Conservation (phyloP, 2,329 filamentous ascomycete species). For the Cercospora zeae-maydis region DNA sequence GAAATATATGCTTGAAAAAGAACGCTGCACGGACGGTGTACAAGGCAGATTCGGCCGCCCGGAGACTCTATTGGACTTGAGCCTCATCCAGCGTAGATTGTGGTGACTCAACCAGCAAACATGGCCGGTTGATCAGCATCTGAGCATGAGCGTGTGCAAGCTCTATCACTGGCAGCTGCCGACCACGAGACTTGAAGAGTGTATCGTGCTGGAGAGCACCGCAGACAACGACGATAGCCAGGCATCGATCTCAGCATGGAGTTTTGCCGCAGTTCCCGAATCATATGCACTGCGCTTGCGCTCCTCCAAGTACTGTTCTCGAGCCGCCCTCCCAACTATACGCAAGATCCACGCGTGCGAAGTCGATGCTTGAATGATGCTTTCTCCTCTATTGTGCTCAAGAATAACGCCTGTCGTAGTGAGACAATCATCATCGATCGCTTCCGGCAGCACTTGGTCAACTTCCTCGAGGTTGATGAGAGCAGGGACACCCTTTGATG, state of each 20-base stretch:
- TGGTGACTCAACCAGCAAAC: constrained; percentile 45
- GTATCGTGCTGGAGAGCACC: constrained; percentile 45
- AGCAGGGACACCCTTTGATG: constrained; percentile 38
- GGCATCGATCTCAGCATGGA: constrained; percentile 42
- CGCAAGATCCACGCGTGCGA: constrained; percentile 32
- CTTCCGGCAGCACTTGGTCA: constrained; percentile 30
- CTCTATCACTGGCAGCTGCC: constrained; percentile 53
- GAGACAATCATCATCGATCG: constrained; percentile 34
- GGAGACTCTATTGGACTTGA: constrained; percentile 46
- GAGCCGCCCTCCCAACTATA: constrained; percentile 31
- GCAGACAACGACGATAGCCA: constrained; percentile 48
- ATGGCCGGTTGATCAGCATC: constrained; percentile 54
- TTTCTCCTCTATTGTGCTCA: constrained; percentile 30
- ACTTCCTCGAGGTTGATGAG: constrained; percentile 37
- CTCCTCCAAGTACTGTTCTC: constrained; percentile 29
- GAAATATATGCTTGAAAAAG: constrained; percentile 39
- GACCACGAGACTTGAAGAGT: constrained; percentile 45
- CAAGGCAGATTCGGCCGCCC: constrained; percentile 47
- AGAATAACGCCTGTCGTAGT: constrained; percentile 8
- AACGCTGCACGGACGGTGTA: constrained; percentile 42
- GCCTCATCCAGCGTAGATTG: constrained; percentile 28
- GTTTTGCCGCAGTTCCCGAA: constrained; percentile 37
- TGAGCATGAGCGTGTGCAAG: constrained; percentile 55
- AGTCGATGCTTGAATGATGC: constrained; percentile 33
- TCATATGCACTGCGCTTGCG: constrained; percentile 23